Base-by-base conservation (phyloP, 2,329 filamentous ascomycete genomes). In the Ceratocystis variospora region DNA sequence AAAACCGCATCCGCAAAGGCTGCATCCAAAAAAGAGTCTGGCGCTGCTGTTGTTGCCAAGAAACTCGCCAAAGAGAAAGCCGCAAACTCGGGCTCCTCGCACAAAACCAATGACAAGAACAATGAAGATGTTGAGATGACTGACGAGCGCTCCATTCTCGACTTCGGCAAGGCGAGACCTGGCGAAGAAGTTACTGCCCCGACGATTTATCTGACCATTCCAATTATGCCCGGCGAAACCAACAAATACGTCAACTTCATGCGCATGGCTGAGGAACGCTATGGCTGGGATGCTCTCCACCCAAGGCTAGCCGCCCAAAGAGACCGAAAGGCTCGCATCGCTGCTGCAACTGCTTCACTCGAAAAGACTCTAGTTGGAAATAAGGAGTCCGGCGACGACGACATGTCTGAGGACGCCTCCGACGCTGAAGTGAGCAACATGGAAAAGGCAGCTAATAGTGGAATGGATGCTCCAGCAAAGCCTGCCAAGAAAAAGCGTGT, bases 191-290 rank as follows among this genome's bases (percentile, higher is more conserved):
- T 78, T 2, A 75, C 79, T 67, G 83, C 83, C 2, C 91, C 86
- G 50, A 96, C 85, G 3, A 96, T 99, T 69, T 83, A 95, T 64
- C 81, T 99, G 19, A 86, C 88, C 66, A 87, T 99, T 67, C 85
- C 89, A 0, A 81, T 99, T 48, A 83, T 87, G 67, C 70, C 71
- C 4, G 89, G 90, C 50, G 86, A 89, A 71, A 87, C 84, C 45
- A 96, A 96, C 74, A 90, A 93, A 70, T 93, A 95, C 68, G 85
- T 99, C 76, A 97, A 97, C 75, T 96, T 97, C 70, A 92, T 93
- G 72, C 89, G 90, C 57, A 81, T 97, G 76, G 94, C 95, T 10
- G 90, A 96, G 75, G 91, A 95, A 69, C 88, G 87, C 69, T 97
- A 96, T 74, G 94, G 94, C 28, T 96, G 93, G 80, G 91, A 95